Evolutionary conservation across 108 stramenopile genomes (phyloP).

Genomic region (Epipyxis sp.): DNA sequence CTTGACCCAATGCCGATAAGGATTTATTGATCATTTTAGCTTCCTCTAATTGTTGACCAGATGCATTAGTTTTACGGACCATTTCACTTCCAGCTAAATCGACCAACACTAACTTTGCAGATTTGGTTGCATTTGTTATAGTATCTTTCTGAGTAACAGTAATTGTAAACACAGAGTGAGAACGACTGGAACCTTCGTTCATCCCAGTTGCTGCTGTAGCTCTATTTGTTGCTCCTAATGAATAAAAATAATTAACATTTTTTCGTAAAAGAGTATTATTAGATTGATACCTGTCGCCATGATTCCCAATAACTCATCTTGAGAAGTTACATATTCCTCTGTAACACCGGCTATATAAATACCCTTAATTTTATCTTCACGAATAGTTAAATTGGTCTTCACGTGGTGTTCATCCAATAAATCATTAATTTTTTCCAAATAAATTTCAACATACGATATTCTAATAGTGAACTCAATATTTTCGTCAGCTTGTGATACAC

Average conservation of each 20-base stretch:
- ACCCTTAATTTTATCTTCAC: conserved; percentile 58
- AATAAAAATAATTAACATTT: conserved; percentile 6
- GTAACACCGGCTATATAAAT: conserved; percentile 61
- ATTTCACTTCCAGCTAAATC: conserved; percentile 54
- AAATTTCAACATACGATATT: conserved; percentile 47
- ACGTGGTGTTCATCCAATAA: conserved; percentile 20
- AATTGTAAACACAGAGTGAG: conserved; percentile 74
- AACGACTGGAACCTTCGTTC: conserved; percentile 74
- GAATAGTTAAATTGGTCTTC: conserved; percentile 55
- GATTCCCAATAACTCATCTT: conserved; percentile 66
- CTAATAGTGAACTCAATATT: conserved; percentile 61
- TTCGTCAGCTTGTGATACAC: conserved; percentile 46
- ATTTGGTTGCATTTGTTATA: not conserved
- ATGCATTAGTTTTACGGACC: conserved; percentile 47
- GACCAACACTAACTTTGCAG: conserved; percentile 45
- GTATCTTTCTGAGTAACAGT: conserved; percentile 58
- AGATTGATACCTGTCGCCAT: conserved; percentile 58
- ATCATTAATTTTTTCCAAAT: conserved; percentile 40
- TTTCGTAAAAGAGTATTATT: not conserved
- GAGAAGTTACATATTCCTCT: conserved; percentile 67
- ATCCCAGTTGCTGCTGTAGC: conserved; percentile 67
- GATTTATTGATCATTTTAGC: conserved; percentile 69
- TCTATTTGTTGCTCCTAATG: conserved; percentile 59
- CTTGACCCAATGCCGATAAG: conserved; percentile 63
- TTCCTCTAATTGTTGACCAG: conserved; percentile 65